Base-by-base conservation (phyloP, 2,329 filamentous ascomycete genomes). In the Trematosphaeria pertusa region DNA sequence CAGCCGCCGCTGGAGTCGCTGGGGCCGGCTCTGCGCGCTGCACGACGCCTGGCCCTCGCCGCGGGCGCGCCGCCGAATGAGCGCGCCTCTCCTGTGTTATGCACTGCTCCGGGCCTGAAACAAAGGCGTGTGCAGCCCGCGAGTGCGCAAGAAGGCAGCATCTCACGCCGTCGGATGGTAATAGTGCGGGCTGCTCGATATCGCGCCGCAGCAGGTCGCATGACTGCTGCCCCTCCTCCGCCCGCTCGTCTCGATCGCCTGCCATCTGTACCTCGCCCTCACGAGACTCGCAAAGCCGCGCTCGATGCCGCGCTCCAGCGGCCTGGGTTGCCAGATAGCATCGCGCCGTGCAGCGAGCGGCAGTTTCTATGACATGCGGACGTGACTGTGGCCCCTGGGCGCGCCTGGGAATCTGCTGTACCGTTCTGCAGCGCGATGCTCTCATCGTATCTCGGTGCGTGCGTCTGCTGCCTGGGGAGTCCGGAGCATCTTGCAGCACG, bases 71-170 rank as follows among this genome's bases (percentile, higher is more conserved):
- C 46, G 62, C 56, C 58, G 59, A 62, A 62, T 50, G 52, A 53
- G 54, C 55, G 57, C 52, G 59, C 54, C 59, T 65, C 52, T 53
- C 56, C 60, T 59, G 51, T 47, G 55, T 67, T 67, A 67, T 67
- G 64, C 64, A 65, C 41, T 47, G 41, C 50, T 46, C 50, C 35
- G 35, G 46, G 40, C 42, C 56, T 66, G 64, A 64, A 65, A 65
- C 64, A 49, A 46, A 52, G 47, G 45, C 58, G 21, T 59, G 58
- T 65, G 62, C 62, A 65, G 46, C 46, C 48, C 43, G 37, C 43
- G 50, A 48, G 43, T 44, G 46, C 43, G 46, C 48, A 50, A 44
- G 17, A 24, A 18, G 10, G 19, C 35, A 26, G 26, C 32, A 38
- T 46, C 21, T 26, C 36, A 30, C 9, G 35, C 30, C 43, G 33